A percentile compares a stretch with the other conserved stretches of the same genome.
Evolutionary conservation across 2,329 filamentous ascomycete genomes (phyloP).

Genomic region (Talaromyces piceae): DNA sequence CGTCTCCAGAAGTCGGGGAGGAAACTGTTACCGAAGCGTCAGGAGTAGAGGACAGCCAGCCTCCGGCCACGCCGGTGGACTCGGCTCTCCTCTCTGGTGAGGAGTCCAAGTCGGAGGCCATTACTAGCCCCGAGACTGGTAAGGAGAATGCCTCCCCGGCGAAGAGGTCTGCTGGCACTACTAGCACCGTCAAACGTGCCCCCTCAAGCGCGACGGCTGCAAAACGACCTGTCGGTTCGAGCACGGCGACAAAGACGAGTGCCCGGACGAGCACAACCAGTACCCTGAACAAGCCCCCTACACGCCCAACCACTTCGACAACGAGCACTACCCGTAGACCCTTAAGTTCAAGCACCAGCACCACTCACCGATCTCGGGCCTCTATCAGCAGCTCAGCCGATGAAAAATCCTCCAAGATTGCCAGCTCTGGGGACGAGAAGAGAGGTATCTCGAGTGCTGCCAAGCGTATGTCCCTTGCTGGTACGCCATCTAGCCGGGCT

Average conservation of each 20-base stretch:
- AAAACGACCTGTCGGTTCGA: conserved; percentile 24
- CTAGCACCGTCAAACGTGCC: conserved; percentile 15
- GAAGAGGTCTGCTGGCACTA: conserved; percentile 18
- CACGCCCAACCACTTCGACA: conserved; percentile 26
- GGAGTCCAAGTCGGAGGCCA: conserved; percentile 18
- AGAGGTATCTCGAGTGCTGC: conserved; percentile 35
- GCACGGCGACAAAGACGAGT: conserved; percentile 21
- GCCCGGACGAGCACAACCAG: conserved; percentile 26
- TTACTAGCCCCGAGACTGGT: conserved; percentile 28
- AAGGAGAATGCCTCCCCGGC: conserved; percentile 29
- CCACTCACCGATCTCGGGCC: conserved; percentile 33
- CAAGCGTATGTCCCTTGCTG: conserved; percentile 39
- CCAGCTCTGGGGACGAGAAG: conserved; percentile 40
- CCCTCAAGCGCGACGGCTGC: conserved; percentile 27
- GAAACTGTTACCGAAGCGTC: conserved; percentile 16
- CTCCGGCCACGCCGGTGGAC: conserved; percentile 29
- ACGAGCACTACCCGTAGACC: conserved; percentile 8
- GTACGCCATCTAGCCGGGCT: conserved; percentile 28
- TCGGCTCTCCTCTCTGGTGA: conserved; percentile 28
- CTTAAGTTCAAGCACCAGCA: conserved; percentile 26
- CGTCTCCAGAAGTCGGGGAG: conserved; percentile 1
- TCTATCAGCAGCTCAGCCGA: conserved; percentile 40
- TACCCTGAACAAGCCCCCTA: conserved; percentile 39
- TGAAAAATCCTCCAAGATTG: conserved; percentile 31
- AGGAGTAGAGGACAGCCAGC: conserved; percentile 21